phyloP scores from a whole-genome alignment of 176 grass and related monocot species.

The Urochloa ruziziensis region DNA sequence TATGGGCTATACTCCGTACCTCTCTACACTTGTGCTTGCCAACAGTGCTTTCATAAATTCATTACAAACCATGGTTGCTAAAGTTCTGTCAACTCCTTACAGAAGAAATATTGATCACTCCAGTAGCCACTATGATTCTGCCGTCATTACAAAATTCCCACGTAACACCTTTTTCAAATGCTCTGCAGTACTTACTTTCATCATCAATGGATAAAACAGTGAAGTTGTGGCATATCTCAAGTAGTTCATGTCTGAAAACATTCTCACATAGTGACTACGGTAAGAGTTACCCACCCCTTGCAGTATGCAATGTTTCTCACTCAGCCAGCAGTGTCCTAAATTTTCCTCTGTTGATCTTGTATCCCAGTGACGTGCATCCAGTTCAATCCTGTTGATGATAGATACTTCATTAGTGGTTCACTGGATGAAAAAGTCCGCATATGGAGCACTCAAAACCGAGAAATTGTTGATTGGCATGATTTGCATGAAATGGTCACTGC shows the following conservation, averaged over 20 bases:
- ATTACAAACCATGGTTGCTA: not conserved
- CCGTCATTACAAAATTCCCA: not conserved
- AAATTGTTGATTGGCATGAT: constrained; percentile 99
- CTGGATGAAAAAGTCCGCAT: constrained; percentile 94
- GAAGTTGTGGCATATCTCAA: constrained; percentile 91
- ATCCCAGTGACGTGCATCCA: constrained; percentile 97
- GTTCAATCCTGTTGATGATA: constrained; percentile 97
- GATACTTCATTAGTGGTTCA: constrained; percentile 96
- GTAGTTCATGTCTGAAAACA: constrained; percentile 72
- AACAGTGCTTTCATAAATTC: not conserved
- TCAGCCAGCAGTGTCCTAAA: constrained; percentile 25
- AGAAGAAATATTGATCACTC: not conserved
- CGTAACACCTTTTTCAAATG: constrained; percentile 25
- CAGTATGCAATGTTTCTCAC: constrained; percentile 15
- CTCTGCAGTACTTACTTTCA: constrained; percentile 80
- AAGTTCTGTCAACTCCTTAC: not conserved
- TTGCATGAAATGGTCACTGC: constrained; percentile 99
- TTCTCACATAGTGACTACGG: constrained; percentile 94
- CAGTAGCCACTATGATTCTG: not conserved
- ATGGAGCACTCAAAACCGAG: constrained; percentile 88
- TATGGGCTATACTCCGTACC: not conserved
- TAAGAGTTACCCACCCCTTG: constrained; percentile 29
- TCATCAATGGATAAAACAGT: constrained; percentile 99
- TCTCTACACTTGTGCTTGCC: not conserved
- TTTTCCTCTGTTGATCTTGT: constrained; percentile 21